Evolutionary conservation across 208 protist species (phyloP), one percentile per base, ranked within the genome.

Genomic region (Trypanosomatidae sp.): DNA sequence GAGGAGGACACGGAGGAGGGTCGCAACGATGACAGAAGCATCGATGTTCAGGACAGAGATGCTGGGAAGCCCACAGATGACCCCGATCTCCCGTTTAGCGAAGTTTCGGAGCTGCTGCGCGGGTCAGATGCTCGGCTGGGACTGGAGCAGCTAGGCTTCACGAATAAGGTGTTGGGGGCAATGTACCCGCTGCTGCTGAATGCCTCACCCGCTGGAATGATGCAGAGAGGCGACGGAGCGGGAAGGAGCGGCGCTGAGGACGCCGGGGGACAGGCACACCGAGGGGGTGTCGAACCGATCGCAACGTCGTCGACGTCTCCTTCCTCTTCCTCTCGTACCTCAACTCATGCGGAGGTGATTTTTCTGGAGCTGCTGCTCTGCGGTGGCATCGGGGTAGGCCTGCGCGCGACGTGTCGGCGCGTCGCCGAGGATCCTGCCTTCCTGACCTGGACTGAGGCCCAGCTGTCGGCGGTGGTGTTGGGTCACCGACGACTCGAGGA

Each of bases 71-170:
- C 47, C 43, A 46, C 19, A 25, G 64, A 81, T 22, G 60, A 77
- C n/a, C 53, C 64, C 33, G 84, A 86, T 15, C 15, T 77, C 39
- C 83, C 81, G 1, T 91, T 88, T 73, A 73, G 74, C n/a, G 84
- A 87, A 58, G 60, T 92, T 3, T 86, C 84, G 5, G 79, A 87
- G 74, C 78, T 78, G 47, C 79, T 92, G 74, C 84, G 84, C 33
- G 80, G 69, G 5, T 80, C 62, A 15, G 84, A 83, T 43, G 81
- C 84, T 19, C 74, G 58, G 60, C 71, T 74, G 25, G 80, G 81
- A 13, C 62, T 91, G 50, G 84, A 91, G 62, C 56, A 83, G 62
- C 68, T 91, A 41, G 77, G 83, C 28, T 73, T 86, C 25, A 83
- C 77, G 2, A 75, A 53, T 28, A 65, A 66, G 39, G 78, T 89